phyloP scores from a whole-genome alignment of 805 yeast species.

The Barnettozyma populi region DNA sequence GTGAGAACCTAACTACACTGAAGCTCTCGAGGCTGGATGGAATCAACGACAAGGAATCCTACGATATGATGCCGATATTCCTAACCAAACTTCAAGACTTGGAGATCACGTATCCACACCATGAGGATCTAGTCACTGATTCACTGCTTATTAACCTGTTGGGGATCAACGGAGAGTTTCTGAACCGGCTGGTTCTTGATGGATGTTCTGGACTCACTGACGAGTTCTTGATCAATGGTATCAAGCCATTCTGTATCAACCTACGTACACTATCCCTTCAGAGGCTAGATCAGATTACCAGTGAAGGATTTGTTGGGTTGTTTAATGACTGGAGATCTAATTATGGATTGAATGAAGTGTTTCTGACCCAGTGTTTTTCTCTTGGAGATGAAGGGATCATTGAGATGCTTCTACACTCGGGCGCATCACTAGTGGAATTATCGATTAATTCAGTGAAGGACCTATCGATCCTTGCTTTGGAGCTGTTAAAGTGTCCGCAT shows the following conservation, averaged over 20 bases:
- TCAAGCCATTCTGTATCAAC: conserved; percentile 50
- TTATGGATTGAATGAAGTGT: conserved; percentile 55
- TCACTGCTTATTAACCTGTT: conserved; percentile 58
- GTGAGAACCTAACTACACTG: conserved; percentile 48
- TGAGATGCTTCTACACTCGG: conserved; percentile 57
- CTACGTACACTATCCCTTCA: conserved; percentile 56
- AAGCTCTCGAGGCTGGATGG: conserved; percentile 71
- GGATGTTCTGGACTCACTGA: conserved; percentile 77
- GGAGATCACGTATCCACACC: conserved; percentile 64
- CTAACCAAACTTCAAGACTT: conserved; percentile 48
- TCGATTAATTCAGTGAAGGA: conserved; percentile 68
- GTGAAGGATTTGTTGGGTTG: conserved; percentile 56
- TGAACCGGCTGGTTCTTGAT: conserved; percentile 55
- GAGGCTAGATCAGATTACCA: conserved; percentile 59
- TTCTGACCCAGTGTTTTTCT: conserved; percentile 59
- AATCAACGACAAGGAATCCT: conserved; percentile 48
- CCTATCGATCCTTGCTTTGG: conserved; percentile 46
- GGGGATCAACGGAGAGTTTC: conserved; percentile 54
- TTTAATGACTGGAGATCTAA: conserved; percentile 50
- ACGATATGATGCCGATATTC: conserved; percentile 61
- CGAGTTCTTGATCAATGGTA: conserved; percentile 48
- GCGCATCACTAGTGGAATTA: conserved; percentile 60
- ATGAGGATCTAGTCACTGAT: conserved; percentile 62
- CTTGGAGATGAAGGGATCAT: conserved; percentile 59
- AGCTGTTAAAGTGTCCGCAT: conserved; percentile 47